Base-by-base conservation (phyloP, 2,329 filamentous ascomycete genomes). In the Chaetomiaceae sp. region DNA sequence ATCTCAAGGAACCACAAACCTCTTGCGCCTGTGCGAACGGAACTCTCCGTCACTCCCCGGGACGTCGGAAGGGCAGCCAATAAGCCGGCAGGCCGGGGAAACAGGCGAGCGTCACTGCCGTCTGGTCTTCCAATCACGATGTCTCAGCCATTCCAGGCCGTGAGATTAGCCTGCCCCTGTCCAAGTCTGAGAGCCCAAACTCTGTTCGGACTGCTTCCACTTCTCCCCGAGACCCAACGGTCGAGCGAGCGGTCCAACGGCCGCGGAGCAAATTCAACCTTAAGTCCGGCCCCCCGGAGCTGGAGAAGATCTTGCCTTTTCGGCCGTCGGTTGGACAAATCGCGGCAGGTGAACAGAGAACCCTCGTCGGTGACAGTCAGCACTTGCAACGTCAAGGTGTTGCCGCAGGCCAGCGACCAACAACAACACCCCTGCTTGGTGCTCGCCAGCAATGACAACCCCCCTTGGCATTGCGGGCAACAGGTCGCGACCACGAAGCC, bases 61-160 rank as follows among this genome's bases (percentile, higher is more conserved):
- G 17, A 25, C 17, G 25, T 22, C 39, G 27, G 34, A 37, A 4
- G 39, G 31, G 22, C 43, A 47, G 25, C 31, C 39, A 31, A 17
- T 17, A 19, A 31, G 14, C 27, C 27, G 27, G 14, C 27, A 31
- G 8, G 27, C 27, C 14, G 15, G 43, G 29, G 47, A 14, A 45
- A 19, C 42, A 38, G 36, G 43, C 43, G 23, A 42, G 31, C 43
- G 23, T 39, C 44, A 19, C 43, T 44, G 38, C 29, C 33, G 38
- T 52, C 44, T 47, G 25, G 22, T 29, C 14, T 20, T 25, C 55
- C 49, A 58, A 58, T 58, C 52, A 47, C 7, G 4, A 31, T 17
- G 4, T n/a, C 4, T 23, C 12, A 1, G 27, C 6, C 9, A 11
- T 20, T 22, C 39, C 38, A 39, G 46, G 46, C 46, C 8, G 34